phyloP scores from a whole-genome alignment of 1,139 yeast genomes.

The Kazachstania sp. region DNA sequence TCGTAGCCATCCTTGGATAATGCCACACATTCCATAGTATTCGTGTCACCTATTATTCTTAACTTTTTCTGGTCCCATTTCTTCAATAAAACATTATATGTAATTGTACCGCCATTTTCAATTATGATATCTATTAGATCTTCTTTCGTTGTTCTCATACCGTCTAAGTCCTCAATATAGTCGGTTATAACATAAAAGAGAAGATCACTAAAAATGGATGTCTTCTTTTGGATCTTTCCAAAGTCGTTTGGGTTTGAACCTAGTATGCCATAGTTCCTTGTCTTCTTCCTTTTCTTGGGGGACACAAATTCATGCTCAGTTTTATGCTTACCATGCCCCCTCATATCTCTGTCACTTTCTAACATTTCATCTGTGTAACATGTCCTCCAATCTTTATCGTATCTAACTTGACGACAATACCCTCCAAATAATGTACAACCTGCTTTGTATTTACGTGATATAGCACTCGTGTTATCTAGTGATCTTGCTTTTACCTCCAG shows the following conservation, averaged over 20 bases:
- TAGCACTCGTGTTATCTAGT: constrained; percentile 41
- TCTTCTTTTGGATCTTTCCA: background rate
- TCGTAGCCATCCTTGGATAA: constrained; percentile 45
- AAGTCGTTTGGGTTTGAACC: background rate
- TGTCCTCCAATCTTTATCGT: constrained; percentile 55
- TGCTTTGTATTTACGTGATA: constrained; percentile 45
- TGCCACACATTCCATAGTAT: constrained; percentile 40
- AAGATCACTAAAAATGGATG: constrained; percentile 31
- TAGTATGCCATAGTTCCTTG: background rate
- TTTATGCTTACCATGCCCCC: constrained; percentile 2
- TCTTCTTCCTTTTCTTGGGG: constrained; percentile 4
- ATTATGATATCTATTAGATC: constrained; percentile 37
- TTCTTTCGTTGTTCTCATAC: constrained; percentile 30
- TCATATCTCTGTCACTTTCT: constrained; percentile 29
- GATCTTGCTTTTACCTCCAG: constrained; percentile 82
- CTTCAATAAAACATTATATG: constrained; percentile 21
- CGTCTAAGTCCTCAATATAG: constrained; percentile 27
- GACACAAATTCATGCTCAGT: background rate
- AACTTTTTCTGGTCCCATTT: constrained; percentile 8
- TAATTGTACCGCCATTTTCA: constrained; percentile 44
- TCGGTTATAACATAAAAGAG: constrained; percentile 41
- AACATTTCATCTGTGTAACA: constrained; percentile 55
- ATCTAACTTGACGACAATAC: constrained; percentile 58
- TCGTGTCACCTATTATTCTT: constrained; percentile 41
- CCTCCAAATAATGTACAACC: constrained; percentile 71